Percentiles rank a stretch among this genome's conserved stretches.
Conservation (phyloP, 1,139 yeast species). For the Taphrina communis region DNA sequence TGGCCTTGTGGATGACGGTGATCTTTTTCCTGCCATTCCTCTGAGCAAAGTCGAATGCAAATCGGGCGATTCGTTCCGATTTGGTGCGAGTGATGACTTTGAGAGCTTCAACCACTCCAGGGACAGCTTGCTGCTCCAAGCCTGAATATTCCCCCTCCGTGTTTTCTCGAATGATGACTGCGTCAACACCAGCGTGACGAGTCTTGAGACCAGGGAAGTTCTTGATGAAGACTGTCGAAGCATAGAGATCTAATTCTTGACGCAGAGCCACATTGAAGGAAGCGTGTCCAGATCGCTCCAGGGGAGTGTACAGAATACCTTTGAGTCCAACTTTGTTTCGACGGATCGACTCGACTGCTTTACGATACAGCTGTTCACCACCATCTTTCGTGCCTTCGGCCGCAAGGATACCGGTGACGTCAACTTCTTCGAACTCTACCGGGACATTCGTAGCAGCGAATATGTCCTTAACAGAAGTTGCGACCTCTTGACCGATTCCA, state of each 20-base stretch:
- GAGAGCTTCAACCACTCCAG: conserved; percentile 96
- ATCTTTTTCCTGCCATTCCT: conserved; percentile 90
- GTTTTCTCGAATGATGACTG: conserved; percentile 96
- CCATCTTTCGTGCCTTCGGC: conserved; percentile 56
- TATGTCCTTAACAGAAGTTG: conserved; percentile 89
- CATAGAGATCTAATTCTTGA: conserved; percentile 93
- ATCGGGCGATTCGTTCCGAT: conserved; percentile 96
- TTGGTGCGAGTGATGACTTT: conserved; percentile 93
- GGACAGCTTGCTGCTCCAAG: conserved; percentile 94
- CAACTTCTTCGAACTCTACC: conserved; percentile 90
- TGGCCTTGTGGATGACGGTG: conserved; percentile 98
- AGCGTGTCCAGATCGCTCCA: conserved; percentile 71
- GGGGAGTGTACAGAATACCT: conserved; percentile 93
- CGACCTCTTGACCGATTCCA: conserved; percentile 96
- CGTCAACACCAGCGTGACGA: conserved; percentile 84
- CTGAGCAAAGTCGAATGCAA: conserved; percentile 93
- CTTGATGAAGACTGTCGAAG: conserved; percentile 90
- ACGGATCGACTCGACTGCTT: conserved; percentile 88
- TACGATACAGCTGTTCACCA: conserved; percentile 61
- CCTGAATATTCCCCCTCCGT: conserved; percentile 99
- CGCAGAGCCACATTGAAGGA: conserved; percentile 95
- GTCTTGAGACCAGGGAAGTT: conserved; percentile 94
- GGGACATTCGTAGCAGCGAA: conserved; percentile 87
- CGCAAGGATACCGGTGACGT: conserved; percentile 72
- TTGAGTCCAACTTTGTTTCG: conserved; percentile 97